Evolutionary conservation across 1,139 yeast genomes (phyloP).

Genomic region (Zygotorulaspora mrakii): DNA sequence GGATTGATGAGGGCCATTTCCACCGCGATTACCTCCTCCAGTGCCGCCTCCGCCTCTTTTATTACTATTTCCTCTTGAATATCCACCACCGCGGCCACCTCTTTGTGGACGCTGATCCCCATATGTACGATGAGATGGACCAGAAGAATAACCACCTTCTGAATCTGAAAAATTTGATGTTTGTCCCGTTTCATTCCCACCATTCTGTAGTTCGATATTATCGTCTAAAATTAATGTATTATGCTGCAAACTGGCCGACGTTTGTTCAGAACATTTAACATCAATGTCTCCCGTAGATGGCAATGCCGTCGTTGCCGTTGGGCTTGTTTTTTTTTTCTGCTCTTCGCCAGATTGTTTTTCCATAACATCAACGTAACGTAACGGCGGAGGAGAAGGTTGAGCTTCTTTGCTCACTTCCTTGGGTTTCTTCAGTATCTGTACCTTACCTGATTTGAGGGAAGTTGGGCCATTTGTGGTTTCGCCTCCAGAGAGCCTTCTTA

Average conservation of each 20-base stretch:
- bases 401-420: conserved; percentile 14
- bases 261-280: too few species aligned
- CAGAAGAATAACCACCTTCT: conserved; percentile 11
- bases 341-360: conserved; percentile 30
- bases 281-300: too few species aligned
- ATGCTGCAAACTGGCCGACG: too few species aligned
- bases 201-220: background rate
- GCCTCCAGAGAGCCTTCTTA: conserved; percentile 39
- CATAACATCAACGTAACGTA: conserved; percentile 31
- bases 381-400: too few species aligned
- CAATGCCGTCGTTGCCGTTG: conserved; percentile 9
- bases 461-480: conserved; percentile 10
- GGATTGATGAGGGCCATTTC: conserved; percentile 9
- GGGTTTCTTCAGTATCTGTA: conserved; percentile 20
- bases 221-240: too few species aligned
- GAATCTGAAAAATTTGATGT: conserved; percentile 19
- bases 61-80: conserved; percentile 15
- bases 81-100: conserved; percentile 19
- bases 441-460: conserved; percentile 13
- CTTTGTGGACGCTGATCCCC: conserved; percentile 12
- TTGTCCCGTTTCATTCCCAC: conserved; percentile 7
- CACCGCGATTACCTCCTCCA: conserved; percentile 19
- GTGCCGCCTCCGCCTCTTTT: conserved; percentile 14
- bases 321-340: conserved; percentile 16
- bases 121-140: conserved; percentile 5